Conservation (phyloP, 2,329 filamentous ascomycete genomes). For the Sclerotinia subarctica region DNA sequence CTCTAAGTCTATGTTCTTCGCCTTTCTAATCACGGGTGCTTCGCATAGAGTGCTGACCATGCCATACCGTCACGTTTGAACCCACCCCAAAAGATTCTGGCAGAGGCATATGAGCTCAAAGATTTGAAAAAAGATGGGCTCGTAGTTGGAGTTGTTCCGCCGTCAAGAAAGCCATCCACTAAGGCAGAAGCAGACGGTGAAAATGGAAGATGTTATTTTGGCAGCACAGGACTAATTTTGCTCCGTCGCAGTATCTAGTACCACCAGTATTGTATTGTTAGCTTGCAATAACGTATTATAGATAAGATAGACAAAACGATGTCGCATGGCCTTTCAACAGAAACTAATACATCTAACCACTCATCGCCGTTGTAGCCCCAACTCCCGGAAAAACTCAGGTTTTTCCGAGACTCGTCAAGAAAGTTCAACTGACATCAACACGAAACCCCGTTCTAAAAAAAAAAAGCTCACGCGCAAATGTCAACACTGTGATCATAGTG, state of each 20-base stretch:
- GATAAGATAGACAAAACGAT: background rate
- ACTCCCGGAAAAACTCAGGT: slow-evolving; percentile 5
- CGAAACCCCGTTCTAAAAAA: slow-evolving; percentile 17
- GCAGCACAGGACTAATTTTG: background rate
- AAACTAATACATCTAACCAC: background rate
- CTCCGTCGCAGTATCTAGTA: background rate
- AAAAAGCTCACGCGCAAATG: slow-evolving; percentile 19
- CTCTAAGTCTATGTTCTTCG: background rate
- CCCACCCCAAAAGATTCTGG: background rate
- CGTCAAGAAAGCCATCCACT: background rate
- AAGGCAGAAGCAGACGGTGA: background rate
- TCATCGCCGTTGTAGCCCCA: background rate
- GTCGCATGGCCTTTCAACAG: background rate
- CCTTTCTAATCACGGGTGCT: background rate
- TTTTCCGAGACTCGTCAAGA: slow-evolving; percentile 12
- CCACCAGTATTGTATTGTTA: background rate
- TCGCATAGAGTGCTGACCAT: background rate
- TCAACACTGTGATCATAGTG: slow-evolving; percentile 19
- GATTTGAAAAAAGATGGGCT: background rate
- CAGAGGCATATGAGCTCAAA: background rate
- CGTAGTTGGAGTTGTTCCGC: background rate
- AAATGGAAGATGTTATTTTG: background rate
- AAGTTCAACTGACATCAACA: slow-evolving; percentile 17
- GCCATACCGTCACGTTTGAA: background rate
- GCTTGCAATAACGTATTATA: background rate